Conservation (phyloP, 2,329 filamentous ascomycete species). For the Hymenoscyphus infarciens region DNA sequence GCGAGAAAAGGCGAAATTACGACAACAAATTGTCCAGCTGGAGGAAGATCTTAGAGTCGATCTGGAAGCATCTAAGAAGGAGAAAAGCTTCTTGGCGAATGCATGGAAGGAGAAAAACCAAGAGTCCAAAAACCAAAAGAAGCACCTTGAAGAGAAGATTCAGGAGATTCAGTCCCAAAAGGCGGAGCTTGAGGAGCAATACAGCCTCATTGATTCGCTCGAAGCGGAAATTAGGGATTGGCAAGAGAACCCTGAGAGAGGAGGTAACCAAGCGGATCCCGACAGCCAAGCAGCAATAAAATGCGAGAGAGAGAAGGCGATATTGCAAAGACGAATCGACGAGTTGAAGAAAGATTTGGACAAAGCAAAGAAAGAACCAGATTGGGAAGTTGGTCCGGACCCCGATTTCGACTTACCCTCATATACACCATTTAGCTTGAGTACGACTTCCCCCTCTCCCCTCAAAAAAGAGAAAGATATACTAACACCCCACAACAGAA, state of each 20-base stretch:
- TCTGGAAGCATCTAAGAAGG: not conserved
- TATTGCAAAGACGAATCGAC: not conserved
- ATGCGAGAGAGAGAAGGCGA: not conserved
- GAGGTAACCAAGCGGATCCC: too few species aligned
- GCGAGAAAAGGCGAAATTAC: not conserved
- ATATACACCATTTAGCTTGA: not conserved
- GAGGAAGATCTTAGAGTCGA: not conserved
- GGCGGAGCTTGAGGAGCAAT: not conserved
- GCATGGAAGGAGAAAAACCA: not conserved
- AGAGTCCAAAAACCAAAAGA: not conserved
- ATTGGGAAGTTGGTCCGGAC: not conserved
- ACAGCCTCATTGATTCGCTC: too few species aligned
- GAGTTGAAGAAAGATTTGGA: not conserved
- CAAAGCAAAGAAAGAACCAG: not conserved
- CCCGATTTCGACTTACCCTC: not conserved
- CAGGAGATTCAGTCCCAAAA: not conserved
- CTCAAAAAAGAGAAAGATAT: not conserved
- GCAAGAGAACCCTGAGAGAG: too few species aligned
- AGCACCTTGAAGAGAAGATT: too few species aligned
- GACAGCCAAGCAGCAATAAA: not conserved
- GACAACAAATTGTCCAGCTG: not conserved
- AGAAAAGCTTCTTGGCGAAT: not conserved
- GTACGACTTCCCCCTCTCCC: not conserved
- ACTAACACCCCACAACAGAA: not conserved
- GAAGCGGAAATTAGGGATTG: too few species aligned